Conservation (phyloP, 2,329 filamentous ascomycete genomes). For the Dothidotthia symphoricarpi region DNA sequence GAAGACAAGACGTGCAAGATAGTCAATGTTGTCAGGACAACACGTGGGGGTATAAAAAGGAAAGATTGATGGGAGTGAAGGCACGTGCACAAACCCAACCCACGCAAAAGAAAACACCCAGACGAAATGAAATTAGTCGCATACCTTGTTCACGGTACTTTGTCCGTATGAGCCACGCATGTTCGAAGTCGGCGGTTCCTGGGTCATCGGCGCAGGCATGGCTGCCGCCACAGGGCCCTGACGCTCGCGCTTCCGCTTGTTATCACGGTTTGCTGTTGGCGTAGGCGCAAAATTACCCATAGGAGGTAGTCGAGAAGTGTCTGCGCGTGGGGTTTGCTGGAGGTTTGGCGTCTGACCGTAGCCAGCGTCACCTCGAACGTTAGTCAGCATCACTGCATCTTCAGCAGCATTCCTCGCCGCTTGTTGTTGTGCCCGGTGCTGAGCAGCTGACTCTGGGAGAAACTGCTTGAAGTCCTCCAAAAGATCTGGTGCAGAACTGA, state of each 20-base stretch:
- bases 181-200: conserved; percentile 36
- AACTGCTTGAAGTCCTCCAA: conserved; percentile 99
- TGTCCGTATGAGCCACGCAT: conserved; percentile 31
- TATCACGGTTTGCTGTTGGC: conserved; percentile 80
- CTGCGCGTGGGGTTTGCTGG: conserved; percentile 50
- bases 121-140: conserved; percentile 8
- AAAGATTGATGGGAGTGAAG: conserved; percentile 1
- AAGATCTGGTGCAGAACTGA: conserved; percentile 89
- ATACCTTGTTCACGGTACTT: conserved; percentile 34
- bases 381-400: conserved; percentile 66
- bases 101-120: not conserved
- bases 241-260: conserved; percentile 76
- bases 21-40: too few species aligned
- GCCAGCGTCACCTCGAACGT: conserved; percentile 56
- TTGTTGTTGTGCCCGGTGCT: conserved; percentile 56
- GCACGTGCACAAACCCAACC: conserved; percentile 4
- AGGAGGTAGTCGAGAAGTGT: conserved; percentile 67
- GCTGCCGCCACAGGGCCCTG: conserved; percentile 47
- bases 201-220: conserved; percentile 32
- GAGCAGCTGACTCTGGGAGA: conserved; percentile 80
- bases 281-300: conserved; percentile 91
- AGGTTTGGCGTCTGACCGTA: conserved; percentile 45
- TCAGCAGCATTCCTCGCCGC: conserved; percentile 64
- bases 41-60: too few species aligned
- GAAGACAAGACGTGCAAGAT: too few species aligned